Evolutionary conservation across 805 yeast species (phyloP), one percentile per base, ranked within the genome.

Genomic region (Yarrowia osloensis): DNA sequence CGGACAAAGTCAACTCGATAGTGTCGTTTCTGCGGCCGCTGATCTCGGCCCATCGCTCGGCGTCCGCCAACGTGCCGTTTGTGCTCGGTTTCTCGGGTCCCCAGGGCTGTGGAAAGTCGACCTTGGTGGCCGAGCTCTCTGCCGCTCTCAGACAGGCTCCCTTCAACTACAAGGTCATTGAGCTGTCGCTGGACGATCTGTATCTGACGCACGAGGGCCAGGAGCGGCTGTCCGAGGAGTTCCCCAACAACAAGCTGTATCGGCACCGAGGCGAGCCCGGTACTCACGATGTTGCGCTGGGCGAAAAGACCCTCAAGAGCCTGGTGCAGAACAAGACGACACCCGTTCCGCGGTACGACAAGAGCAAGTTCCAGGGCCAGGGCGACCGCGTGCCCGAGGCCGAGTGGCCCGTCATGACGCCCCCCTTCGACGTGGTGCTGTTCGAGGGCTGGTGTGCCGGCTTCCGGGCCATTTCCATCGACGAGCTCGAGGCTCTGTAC

Each of bases 391-490:
- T 75, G 7, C 79, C 79, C 0, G 71, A 67, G 8, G 69, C 71
- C 0, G 69, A 78, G 13, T 85, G 88, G 88, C 71, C 71, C 2
- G 66, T 72, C 3, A 74, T 77, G 4, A 46, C 46, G 13, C 70
- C 73, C 1, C 82, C 84, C 1, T 80, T 85, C 3, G 91, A 89
- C 72, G 82, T 92, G 3, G 82, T 94, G 2, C 76, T 94, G 1
- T 81, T 95, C 46, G 99, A 94, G 77, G 99, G 98, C 4, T 94
- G 99, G 99, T 91, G 93, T 78, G 82, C 86, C 26, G 98, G 98
- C 1, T 94, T 86, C 74, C 69, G 74, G 4, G 81, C 88, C 1
- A 70, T 84, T 21, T 70, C 76, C 1, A 71, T 75, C 29, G 70
- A 69, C 1, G 75, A 74, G 7, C 68, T 82, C 63, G 63, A 72